Evolutionary conservation across 2,329 filamentous ascomycete species (phyloP), one percentile per base, ranked within the genome.

Genomic region (Fusarium continuum): DNA sequence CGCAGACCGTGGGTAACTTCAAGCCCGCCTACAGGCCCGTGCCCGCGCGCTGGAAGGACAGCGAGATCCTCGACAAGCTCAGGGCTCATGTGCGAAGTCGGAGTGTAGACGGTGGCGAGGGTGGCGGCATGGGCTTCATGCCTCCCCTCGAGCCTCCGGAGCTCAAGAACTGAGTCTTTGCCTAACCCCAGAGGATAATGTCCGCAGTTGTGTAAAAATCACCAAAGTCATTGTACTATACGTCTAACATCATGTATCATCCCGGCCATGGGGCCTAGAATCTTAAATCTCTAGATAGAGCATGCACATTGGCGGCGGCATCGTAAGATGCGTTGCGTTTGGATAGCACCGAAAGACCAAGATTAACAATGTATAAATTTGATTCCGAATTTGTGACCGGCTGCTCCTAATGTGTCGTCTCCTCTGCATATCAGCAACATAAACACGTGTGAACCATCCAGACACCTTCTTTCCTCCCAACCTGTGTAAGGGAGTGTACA

Each of bases 21-120:
- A 94, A 91, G 82, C 92, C 94, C 25, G 92, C 93, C 29, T 97
- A 97, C 78, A 83, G 94, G 51, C 94, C 94, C 32, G 93, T 98
- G 55, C 95, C 95, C 11, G 78, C 80, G 69, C 84, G 94, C 63
- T 99, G 95, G 95, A 87, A 84, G 77, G 88, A 89, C 61, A 96
- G 91, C 66, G 89, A 93, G 79, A 87, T 97, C 49, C 78, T 99
- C 70, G 76, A 75, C 22, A 78, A 95, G 82, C 75, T 99, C 75
- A 84, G 94, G 74, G 82, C 85, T 69, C 95, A 99, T 80, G 95
- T 98, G 23, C 85, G 86, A 69, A 52, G 85, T 80, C 29, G 87
- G 83, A 70, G 84, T 77, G 72, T 76, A 5, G 73, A 74, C 67
- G 77, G 75, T 6, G 73, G 72, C 4, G 73, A 75, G 64, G 75